Evolutionary conservation across 805 yeast genomes (phyloP).

Genomic region (Wickerhamomyces xylosicus): DNA sequence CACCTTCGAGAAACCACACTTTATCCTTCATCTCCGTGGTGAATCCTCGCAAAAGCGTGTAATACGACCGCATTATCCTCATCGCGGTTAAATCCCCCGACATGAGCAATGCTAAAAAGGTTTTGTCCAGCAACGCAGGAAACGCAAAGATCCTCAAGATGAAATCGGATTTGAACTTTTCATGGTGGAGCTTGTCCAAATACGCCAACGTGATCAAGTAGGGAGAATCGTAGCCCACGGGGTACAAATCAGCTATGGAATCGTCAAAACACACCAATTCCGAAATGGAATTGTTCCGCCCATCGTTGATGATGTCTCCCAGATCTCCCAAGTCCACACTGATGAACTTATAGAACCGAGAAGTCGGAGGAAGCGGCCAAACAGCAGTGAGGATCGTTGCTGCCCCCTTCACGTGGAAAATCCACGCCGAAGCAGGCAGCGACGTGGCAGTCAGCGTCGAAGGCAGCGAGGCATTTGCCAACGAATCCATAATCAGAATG

Average conservation of each 20-base stretch:
- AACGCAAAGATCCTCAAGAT: conserved; percentile 82
- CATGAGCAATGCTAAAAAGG: conserved; percentile 66
- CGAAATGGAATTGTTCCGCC: conserved; percentile 31
- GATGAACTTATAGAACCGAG: conserved; percentile 57
- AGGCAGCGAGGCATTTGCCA: conserved; percentile 75
- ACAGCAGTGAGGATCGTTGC: conserved; percentile 93
- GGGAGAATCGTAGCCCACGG: conserved; percentile 75
- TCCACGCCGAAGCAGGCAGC: conserved; percentile 91
- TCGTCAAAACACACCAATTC: conserved; percentile 77
- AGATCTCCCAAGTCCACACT: conserved; percentile 87
- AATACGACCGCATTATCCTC: conserved; percentile 85
- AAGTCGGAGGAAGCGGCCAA: conserved; percentile 76
- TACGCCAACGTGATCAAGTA: conserved; percentile 82
- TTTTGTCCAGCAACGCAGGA: conserved; percentile 83
- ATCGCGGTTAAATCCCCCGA: conserved; percentile 81
- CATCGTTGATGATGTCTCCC: conserved; percentile 46
- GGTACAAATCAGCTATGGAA: conserved; percentile 76
- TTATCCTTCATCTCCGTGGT: conserved; percentile 80
- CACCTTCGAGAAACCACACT: conserved; percentile 93
- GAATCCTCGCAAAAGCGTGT: conserved; percentile 68
- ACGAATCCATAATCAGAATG: conserved; percentile 82
- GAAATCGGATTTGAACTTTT: conserved; percentile 76
- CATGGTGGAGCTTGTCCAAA: conserved; percentile 73
- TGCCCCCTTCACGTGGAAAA: conserved; percentile 94
- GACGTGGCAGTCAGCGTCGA: conserved; percentile 29